Conservation (phyloP, 495 filamentous ascomycete genomes). For the Aspergillus nidulans region DNA sequence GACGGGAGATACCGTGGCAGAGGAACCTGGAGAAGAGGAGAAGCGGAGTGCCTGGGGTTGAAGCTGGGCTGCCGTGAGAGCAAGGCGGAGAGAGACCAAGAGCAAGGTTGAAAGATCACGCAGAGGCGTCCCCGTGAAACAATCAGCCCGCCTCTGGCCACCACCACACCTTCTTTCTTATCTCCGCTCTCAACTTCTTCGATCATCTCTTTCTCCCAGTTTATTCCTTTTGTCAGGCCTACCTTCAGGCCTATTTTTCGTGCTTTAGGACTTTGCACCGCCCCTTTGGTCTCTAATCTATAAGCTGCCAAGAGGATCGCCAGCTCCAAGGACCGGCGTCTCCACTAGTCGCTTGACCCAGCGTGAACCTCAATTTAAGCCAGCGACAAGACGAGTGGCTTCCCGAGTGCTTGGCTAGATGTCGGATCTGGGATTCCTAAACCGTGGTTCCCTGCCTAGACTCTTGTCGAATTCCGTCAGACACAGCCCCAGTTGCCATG, state of each 20-base stretch:
- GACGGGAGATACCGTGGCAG: background rate
- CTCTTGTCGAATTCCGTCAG: conserved; percentile 9
- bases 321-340: conserved; percentile 11
- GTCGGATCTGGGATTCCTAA: conserved; percentile 15
- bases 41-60: background rate
- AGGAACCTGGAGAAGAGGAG: background rate
- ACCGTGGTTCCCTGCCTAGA: conserved; percentile 13
- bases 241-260: background rate
- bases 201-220: background rate
- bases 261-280: conserved; percentile 2
- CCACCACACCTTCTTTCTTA: conserved; percentile 5
- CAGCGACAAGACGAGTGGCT: conserved; percentile 3
- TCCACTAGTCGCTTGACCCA: conserved; percentile 2
- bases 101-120: background rate
- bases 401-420: conserved; percentile 17
- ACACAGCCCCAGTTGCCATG: conserved; percentile 25
- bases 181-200: background rate
- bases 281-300: conserved; percentile 5
- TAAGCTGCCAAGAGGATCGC: conserved; percentile 13
- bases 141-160: background rate
- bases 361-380: conserved; percentile 6
- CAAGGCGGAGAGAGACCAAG: background rate
- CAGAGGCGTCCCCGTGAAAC: conserved; percentile 6
- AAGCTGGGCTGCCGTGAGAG: background rate
- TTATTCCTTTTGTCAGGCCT: background rate